Evolutionary conservation across 495 filamentous ascomycete genomes (phyloP).

Genomic region (Penicillium turbatum): DNA sequence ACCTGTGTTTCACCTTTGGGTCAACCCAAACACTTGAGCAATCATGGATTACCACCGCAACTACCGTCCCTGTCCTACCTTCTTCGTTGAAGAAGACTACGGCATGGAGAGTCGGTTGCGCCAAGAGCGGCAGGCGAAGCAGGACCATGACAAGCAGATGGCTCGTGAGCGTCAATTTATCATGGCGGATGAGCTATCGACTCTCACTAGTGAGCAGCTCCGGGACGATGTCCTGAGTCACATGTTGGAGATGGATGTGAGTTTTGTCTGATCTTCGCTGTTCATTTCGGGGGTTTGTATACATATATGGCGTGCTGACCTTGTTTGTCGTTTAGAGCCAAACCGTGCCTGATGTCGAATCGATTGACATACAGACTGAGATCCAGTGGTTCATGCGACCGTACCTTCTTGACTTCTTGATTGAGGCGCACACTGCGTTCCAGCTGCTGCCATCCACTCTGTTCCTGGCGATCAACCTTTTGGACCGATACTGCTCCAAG

Average conservation of each 20-base stretch:
- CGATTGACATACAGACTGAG: conserved; percentile 97
- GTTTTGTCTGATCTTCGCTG: conserved; percentile 17
- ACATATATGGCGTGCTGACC: conserved; percentile 12
- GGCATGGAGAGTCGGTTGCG: conserved; percentile 22
- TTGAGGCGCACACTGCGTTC: conserved; percentile 95
- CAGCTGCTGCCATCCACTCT: conserved; percentile 89
- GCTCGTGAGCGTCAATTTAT: conserved; percentile 73
- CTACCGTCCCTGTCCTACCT: conserved; percentile 65
- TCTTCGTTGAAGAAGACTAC: conserved; percentile 82
- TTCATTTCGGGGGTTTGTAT: not conserved
- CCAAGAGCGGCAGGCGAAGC: conserved; percentile 29
- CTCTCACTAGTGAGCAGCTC: conserved; percentile 77
- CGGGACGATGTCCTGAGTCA: conserved; percentile 87
- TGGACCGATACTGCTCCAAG: conserved; percentile 96
- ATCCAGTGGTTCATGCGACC: conserved; percentile 99
- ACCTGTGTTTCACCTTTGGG: conserved; percentile 3
- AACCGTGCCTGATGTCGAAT: conserved; percentile 90
- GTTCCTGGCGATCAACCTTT: conserved; percentile 91
- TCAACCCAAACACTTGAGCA: conserved; percentile 20
- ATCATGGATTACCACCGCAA: conserved; percentile 67
- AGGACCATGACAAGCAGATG: conserved; percentile 69
- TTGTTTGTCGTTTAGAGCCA: conserved; percentile 57
- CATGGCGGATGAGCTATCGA: conserved; percentile 83
- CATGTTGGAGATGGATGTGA: conserved; percentile 95
- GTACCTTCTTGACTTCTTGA: conserved; percentile 95